Conservation (phyloP, 805 yeast species). For the Helenozyma baotianmanensis region DNA sequence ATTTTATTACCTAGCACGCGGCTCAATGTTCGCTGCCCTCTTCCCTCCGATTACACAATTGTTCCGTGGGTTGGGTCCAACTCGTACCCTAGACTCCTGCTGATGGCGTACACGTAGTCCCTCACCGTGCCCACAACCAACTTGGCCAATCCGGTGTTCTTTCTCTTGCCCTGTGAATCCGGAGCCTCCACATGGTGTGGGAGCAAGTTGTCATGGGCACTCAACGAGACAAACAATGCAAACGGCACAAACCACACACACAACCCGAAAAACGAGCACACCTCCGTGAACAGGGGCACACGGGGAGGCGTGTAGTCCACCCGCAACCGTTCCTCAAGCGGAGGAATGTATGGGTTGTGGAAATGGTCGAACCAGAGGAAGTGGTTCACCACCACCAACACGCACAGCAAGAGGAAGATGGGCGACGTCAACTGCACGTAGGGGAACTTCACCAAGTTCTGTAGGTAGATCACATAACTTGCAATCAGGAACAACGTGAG, state of each 20-base stretch:
- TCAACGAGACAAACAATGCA: slow-evolving; percentile 81
- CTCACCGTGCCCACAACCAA: slow-evolving; percentile 53
- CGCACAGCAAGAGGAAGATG: slow-evolving; percentile 64
- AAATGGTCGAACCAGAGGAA: slow-evolving; percentile 87
- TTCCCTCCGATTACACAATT: too few relatives aligned
- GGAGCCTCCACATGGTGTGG: slow-evolving; percentile 48
- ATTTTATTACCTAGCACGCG: too few relatives aligned
- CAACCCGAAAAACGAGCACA: slow-evolving; percentile 92
- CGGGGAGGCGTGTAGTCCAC: slow-evolving; percentile 59
- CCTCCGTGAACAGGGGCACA: slow-evolving; percentile 79
- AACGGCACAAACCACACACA: slow-evolving; percentile 94
- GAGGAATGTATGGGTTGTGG: slow-evolving; percentile 66
- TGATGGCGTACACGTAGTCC: slow-evolving; percentile 39
- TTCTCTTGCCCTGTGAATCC: slow-evolving; percentile 26
- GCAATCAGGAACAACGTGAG: slow-evolving; percentile 62
- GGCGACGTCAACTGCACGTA: slow-evolving; percentile 72
- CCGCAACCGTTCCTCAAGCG: slow-evolving; percentile 54
- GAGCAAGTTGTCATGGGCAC: slow-evolving; percentile 85
- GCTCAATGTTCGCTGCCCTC: too few relatives aligned
- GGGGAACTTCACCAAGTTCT: slow-evolving; percentile 79
- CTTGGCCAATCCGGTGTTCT: slow-evolving; percentile 57
- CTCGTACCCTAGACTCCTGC: slow-evolving; percentile 62
- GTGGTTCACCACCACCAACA: slow-evolving; percentile 74
- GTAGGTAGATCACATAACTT: slow-evolving; percentile 69
- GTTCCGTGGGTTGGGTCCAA: slow-evolving; percentile 54